Evolutionary conservation across 2,329 filamentous ascomycete species (phyloP).

Genomic region (Coleophoma eucalyptorum): DNA sequence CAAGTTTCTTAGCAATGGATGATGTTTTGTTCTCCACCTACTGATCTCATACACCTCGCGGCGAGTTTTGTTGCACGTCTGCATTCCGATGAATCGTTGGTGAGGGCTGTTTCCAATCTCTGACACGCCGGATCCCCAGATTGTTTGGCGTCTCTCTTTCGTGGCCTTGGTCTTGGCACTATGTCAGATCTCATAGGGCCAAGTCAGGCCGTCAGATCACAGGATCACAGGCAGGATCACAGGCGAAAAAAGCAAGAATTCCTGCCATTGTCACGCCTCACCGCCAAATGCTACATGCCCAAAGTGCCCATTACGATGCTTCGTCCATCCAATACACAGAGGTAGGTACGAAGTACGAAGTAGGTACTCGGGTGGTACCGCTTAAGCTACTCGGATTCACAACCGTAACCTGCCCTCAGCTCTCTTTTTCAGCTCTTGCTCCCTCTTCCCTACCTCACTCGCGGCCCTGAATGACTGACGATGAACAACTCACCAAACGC

Average conservation of each 20-base stretch:
- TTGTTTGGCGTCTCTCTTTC: neutral
- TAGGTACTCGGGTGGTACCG: too few relatives aligned
- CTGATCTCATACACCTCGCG: too few relatives aligned
- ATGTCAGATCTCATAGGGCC: too few relatives aligned
- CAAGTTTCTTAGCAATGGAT: too few relatives aligned
- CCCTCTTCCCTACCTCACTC: neutral
- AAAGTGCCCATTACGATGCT: too few relatives aligned
- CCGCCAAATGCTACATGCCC: neutral
- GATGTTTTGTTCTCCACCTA: too few relatives aligned
- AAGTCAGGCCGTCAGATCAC: too few relatives aligned
- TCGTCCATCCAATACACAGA: too few relatives aligned
- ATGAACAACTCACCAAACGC: slow-evolving; percentile 4
- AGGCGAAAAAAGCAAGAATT: too few relatives aligned
- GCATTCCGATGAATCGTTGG: neutral
- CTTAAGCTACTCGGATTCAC: neutral
- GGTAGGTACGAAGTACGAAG: too few relatives aligned
- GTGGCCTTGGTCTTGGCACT: too few relatives aligned
- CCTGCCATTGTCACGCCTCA: too few relatives aligned
- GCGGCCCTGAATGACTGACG: neutral
- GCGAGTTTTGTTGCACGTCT: neutral
- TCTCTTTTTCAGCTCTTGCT: neutral
- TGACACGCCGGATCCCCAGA: neutral
- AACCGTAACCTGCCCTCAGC: neutral
- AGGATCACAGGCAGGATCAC: neutral
- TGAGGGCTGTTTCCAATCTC: neutral